A percentile compares a stretch with the other conserved stretches of the same genome.
Conservation (phyloP, 257 asterid genomes). For the Nicotiana tomentosiformis region DNA sequence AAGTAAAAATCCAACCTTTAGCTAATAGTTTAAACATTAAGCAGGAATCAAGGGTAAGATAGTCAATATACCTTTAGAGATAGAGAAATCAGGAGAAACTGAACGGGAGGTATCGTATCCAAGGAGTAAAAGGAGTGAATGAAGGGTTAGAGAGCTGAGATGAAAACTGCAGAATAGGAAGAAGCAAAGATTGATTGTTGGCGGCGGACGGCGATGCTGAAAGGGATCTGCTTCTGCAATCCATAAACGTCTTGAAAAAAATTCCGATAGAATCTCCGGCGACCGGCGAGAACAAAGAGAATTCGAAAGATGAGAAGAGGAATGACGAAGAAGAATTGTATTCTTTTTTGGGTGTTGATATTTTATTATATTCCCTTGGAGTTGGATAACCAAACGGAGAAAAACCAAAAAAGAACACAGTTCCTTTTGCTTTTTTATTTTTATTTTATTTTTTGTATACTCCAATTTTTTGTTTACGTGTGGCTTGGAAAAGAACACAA, state of each 20-base stretch:
- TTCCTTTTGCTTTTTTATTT: too few species aligned
- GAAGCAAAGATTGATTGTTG: background rate
- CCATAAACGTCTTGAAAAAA: conserved; percentile 30
- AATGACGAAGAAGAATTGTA: background rate
- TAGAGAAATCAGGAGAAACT: conserved; percentile 30
- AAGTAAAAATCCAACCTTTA: background rate
- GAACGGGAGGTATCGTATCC: conserved; percentile 39
- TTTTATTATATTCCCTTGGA: background rate
- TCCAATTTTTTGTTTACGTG: background rate
- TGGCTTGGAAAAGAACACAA: background rate
- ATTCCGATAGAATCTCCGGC: background rate
- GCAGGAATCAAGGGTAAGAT: background rate
- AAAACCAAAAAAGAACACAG: background rate
- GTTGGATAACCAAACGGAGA: background rate
- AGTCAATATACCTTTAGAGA: background rate
- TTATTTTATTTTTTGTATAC: background rate
- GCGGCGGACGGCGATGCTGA: conserved; percentile 14
- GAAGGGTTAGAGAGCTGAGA: conserved; percentile 14
- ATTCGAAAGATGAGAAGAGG: background rate
- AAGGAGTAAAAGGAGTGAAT: conserved; percentile 25
- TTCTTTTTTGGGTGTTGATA: background rate
- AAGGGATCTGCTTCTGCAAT: conserved; percentile 25
- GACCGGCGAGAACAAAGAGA: background rate
- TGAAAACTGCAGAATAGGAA: background rate
- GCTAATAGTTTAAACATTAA: background rate